Conservation (phyloP, 192 early-diverging fungal species). For the Rhizophlyctis rosea region DNA sequence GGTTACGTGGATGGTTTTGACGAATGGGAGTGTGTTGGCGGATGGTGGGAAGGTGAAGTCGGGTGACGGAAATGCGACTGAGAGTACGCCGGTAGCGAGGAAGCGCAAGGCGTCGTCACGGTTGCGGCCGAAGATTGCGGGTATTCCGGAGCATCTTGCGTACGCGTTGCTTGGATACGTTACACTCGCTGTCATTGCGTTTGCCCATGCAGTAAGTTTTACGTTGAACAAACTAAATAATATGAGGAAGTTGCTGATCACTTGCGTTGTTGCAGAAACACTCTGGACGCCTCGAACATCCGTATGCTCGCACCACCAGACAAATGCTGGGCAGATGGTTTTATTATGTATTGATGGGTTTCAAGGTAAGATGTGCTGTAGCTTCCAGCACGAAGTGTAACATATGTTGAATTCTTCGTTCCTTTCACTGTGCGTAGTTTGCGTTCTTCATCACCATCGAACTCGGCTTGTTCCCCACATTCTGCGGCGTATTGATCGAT, state of each 20-base stretch:
- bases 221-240: not conserved
- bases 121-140: conserved; percentile 3
- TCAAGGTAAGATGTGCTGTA: conserved; percentile 49
- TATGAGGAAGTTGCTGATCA: not conserved
- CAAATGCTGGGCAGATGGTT: conserved; percentile 32
- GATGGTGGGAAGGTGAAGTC: not conserved
- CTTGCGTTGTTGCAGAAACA: conserved; percentile 22
- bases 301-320: conserved; percentile 42
- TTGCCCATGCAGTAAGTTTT: conserved; percentile 36
- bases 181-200: conserved; percentile 44
- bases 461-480: conserved; percentile 79
- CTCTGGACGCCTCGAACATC: conserved; percentile 34
- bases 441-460: conserved; percentile 85
- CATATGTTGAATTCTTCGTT: too few species aligned
- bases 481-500: conserved; percentile 84
- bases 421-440: conserved; percentile 40
- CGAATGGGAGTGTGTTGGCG: too few species aligned
- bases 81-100: conserved; percentile 7
- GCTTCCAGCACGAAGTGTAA: conserved; percentile 16
- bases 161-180: conserved; percentile 62
- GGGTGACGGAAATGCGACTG: conserved; percentile 20
- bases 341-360: conserved; percentile 30
- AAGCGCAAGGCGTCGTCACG: not conserved
- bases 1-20: too few species aligned
- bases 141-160: conserved; percentile 50